Evolutionary conservation across 805 yeast genomes (phyloP).

Genomic region (Debaryomyces castellii): DNA sequence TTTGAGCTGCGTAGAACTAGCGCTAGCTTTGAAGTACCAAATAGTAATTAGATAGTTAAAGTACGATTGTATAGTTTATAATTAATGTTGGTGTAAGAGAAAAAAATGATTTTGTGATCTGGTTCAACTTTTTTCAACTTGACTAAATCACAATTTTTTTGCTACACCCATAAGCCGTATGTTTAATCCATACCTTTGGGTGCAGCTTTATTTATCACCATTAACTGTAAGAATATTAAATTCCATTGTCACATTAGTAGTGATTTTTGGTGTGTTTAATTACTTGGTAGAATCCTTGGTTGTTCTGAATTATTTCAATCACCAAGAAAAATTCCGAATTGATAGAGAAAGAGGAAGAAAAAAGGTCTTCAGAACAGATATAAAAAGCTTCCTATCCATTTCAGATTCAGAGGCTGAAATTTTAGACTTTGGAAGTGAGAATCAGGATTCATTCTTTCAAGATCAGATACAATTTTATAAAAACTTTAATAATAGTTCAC

Average conservation of each 20-base stretch:
- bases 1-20: constrained; percentile 1
- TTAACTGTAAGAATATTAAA: background rate
- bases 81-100: no score
- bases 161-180: background rate
- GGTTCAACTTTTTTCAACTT: background rate
- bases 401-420: background rate
- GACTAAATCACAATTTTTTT: background rate
- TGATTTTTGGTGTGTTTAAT: background rate
- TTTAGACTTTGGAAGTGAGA: constrained; percentile 7
- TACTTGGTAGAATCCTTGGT: background rate
- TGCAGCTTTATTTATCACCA: background rate
- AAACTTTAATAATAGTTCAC: constrained; percentile 41
- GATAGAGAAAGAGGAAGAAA: background rate
- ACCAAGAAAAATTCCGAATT: background rate
- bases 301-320: background rate
- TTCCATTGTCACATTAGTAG: background rate
- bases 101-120: background rate
- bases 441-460: constrained; percentile 8
- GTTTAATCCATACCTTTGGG: background rate
- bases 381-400: background rate
- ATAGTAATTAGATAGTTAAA: no score
- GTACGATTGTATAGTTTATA: no score
- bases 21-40: background rate
- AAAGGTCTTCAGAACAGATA: background rate
- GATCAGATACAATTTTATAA: constrained; percentile 14